phyloP scores from a whole-genome alignment of 2,329 filamentous ascomycete species.

The Colletotrichum sp. region DNA sequence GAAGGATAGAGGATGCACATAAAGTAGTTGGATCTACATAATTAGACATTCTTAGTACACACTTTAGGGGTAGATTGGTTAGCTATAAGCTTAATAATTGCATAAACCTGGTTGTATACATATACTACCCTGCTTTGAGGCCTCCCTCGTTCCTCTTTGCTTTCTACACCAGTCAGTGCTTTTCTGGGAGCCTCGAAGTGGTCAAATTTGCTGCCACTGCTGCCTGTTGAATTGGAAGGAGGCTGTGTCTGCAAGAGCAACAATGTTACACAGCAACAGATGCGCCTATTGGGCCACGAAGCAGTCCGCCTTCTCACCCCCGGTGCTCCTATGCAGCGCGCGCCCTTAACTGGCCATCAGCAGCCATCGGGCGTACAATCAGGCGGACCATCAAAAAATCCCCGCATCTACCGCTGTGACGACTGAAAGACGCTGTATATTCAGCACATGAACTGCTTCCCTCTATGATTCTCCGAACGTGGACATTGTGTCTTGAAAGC shows the following conservation, averaged over 20 bases:
- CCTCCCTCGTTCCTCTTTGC: background rate
- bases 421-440: background rate
- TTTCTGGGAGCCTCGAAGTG: background rate
- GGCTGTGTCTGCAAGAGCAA: background rate
- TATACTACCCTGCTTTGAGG: background rate
- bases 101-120: background rate
- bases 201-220: background rate
- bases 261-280: background rate
- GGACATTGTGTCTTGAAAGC: accelerated
- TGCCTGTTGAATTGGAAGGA: background rate
- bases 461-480: background rate
- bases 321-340: no score
- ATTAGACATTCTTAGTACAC: background rate
- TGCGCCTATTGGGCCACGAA: background rate
- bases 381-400: no score
- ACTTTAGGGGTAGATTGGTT: background rate
- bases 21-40: background rate
- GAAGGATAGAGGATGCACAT: background rate
- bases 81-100: background rate
- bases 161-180: background rate
- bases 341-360: no score
- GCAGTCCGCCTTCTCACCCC: no score
- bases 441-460: background rate
- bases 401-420: no score
- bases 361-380: no score